Percentiles rank a stretch among this genome's conserved stretches.
Conservation (phyloP, 352 stramenopile genomes). For the Phytophthora gonapodyides region DNA sequence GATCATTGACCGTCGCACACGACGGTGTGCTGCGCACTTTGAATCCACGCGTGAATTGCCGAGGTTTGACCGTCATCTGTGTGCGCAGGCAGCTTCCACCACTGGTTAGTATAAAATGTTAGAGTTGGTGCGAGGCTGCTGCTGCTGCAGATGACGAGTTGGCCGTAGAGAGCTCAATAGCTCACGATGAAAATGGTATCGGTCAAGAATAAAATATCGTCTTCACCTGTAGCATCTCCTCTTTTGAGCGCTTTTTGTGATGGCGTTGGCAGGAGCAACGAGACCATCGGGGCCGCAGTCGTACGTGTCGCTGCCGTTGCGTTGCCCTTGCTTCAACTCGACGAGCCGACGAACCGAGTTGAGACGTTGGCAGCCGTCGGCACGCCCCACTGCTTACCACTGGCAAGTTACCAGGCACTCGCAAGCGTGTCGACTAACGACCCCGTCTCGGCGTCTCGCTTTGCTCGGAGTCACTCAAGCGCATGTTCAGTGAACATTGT, state of each 20-base stretch:
- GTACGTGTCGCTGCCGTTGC: too few species aligned
- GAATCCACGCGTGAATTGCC: conserved; percentile 32
- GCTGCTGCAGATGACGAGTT: conserved; percentile 4
- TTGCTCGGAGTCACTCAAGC: conserved; percentile 7
- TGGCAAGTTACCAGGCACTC: too few species aligned
- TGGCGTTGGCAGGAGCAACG: too few species aligned
- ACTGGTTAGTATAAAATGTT: conserved; percentile 28
- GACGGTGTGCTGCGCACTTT: conserved; percentile 42
- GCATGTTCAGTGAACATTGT: background rate
- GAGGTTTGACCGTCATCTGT: conserved; percentile 10
- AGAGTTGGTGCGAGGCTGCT: conserved; percentile 10
- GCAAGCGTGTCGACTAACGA: conserved; percentile 17
- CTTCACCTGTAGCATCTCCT: conserved; percentile 1
- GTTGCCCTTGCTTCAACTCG: conserved; percentile 18
- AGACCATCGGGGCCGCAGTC: too few species aligned
- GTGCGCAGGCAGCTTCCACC: background rate
- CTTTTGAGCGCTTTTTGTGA: too few species aligned
- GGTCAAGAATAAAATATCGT: conserved; percentile 19
- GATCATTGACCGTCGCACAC: conserved; percentile 36
- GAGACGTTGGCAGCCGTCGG: background rate
- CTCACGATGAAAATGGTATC: conserved; percentile 15
- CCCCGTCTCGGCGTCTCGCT: conserved; percentile 1
- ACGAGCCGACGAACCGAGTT: conserved; percentile 2
- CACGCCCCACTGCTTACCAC: background rate
- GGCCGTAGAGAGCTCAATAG: conserved; percentile 4